Conservation (phyloP, 345 rosid genomes). For the Carallia pectinifolia region DNA sequence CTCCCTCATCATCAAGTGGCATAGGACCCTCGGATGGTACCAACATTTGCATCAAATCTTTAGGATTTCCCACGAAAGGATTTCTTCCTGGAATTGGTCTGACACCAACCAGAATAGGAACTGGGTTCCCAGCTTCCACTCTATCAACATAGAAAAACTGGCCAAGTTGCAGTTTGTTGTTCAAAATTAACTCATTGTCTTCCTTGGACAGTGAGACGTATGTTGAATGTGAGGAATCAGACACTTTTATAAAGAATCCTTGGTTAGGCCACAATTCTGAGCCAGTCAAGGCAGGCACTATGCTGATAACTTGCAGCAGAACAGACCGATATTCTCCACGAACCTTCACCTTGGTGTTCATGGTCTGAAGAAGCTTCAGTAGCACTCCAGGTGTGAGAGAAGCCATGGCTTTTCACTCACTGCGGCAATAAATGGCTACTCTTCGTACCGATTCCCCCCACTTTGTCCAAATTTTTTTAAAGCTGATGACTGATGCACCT, state of each 20-base stretch:
- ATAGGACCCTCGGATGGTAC: constrained; percentile 55
- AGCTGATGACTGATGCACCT: not conserved
- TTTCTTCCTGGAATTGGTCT: constrained; percentile 83
- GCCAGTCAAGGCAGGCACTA: constrained; percentile 86
- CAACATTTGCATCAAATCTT: constrained; percentile 88
- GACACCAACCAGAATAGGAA: constrained; percentile 73
- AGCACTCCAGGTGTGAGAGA: constrained; percentile 81
- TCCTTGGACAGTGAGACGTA: constrained; percentile 68
- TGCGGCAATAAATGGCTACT: not conserved
- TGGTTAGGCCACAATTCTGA: constrained; percentile 92
- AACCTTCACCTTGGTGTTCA: constrained; percentile 63
- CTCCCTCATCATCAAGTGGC: constrained; percentile 26
- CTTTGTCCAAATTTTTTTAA: not conserved
- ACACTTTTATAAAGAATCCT: constrained; percentile 88
- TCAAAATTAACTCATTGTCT: constrained; percentile 80
- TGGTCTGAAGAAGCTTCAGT: constrained; percentile 77
- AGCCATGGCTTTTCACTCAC: constrained; percentile 44
- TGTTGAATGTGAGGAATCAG: constrained; percentile 89
- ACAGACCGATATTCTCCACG: constrained; percentile 84
- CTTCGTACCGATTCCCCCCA: not conserved
- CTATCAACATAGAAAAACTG: constrained; percentile 88
- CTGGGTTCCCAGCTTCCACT: constrained; percentile 67
- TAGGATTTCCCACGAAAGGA: constrained; percentile 79
- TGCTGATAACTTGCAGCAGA: constrained; percentile 83
- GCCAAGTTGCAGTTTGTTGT: constrained; percentile 76